Evolutionary conservation across 2,329 filamentous ascomycete genomes (phyloP).

Genomic region (Ophiostoma australiae): DNA sequence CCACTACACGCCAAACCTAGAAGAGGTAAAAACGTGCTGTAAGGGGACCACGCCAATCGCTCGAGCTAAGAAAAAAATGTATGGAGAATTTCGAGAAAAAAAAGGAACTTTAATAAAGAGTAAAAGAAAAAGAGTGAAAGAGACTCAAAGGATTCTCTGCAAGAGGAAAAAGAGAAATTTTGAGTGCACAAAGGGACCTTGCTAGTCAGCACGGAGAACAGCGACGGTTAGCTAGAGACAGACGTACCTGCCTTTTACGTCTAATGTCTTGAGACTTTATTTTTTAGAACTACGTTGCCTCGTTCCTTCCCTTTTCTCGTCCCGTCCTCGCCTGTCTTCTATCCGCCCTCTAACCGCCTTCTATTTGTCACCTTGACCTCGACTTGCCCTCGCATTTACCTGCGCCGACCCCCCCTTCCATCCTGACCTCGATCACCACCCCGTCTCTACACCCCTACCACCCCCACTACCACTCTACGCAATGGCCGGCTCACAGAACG

Average conservation of each 20-base stretch:
- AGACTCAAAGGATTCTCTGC: neutral
- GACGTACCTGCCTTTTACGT: neutral
- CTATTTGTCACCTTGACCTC: neutral
- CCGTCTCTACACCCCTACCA: neutral
- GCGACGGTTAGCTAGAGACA: neutral
- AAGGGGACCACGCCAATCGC: constrained; percentile 1
- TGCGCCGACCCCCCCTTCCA: neutral
- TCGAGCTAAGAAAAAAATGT: constrained; percentile 4
- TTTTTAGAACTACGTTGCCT: neutral
- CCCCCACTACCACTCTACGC: neutral
- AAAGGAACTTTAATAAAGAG: constrained; percentile 8
- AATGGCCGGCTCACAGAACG: constrained; percentile 20
- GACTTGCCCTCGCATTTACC: too few relatives aligned
- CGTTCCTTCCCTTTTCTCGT: neutral
- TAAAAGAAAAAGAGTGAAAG: constrained; percentile 8
- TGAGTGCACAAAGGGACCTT: neutral
- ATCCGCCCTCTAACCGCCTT: neutral
- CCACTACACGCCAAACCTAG: neutral
- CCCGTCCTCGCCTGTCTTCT: neutral
- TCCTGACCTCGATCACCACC: neutral
- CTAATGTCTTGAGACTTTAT: neutral
- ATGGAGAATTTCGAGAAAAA: constrained; percentile 14
- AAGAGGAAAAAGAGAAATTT: constrained; percentile 1
- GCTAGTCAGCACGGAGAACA: neutral
- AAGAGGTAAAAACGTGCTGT: neutral